A percentile compares a stretch with the other conserved stretches of the same genome.
Evolutionary conservation across 2,329 filamentous ascomycete genomes (phyloP).

Genomic region (Colletotrichum aenigma): DNA sequence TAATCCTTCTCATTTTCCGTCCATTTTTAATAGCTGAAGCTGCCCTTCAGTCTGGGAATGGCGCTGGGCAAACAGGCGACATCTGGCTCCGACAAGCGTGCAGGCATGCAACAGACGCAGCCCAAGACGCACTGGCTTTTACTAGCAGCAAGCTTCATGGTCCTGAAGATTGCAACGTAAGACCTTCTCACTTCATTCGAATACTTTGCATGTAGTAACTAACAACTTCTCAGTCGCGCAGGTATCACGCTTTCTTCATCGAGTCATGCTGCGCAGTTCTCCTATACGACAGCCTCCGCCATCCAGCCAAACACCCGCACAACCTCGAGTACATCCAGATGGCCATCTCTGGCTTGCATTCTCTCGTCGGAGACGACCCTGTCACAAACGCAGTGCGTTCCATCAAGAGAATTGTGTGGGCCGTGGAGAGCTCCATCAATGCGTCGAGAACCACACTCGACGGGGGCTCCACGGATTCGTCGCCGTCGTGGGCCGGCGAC

Average conservation of each 20-base stretch:
- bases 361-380: constrained; percentile 27
- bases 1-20: neutral
- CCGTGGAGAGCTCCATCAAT: constrained; percentile 23
- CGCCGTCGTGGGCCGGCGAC: constrained; percentile 1
- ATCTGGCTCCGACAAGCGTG: constrained; percentile 35
- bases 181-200: neutral
- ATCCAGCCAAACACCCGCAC: constrained; percentile 29
- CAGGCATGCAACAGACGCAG: constrained; percentile 30
- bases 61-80: constrained; percentile 18
- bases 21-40: constrained; percentile 16
- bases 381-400: constrained; percentile 27
- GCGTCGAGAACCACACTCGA: constrained; percentile 10
- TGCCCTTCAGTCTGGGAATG: constrained; percentile 2
- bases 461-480: neutral
- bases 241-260: constrained; percentile 31
- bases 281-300: constrained; percentile 30
- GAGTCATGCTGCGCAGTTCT: constrained; percentile 31
- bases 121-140: constrained; percentile 30
- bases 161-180: constrained; percentile 1
- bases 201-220: neutral
- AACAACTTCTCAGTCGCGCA: neutral
- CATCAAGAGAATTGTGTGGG: constrained; percentile 26
- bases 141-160: constrained; percentile 6
- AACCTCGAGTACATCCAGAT: constrained; percentile 15
- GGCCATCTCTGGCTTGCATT: neutral